Evolutionary conservation across 129 eudicot species (phyloP), one percentile per base, ranked within the genome.

Genomic region (Gnaphalium uliginosum): DNA sequence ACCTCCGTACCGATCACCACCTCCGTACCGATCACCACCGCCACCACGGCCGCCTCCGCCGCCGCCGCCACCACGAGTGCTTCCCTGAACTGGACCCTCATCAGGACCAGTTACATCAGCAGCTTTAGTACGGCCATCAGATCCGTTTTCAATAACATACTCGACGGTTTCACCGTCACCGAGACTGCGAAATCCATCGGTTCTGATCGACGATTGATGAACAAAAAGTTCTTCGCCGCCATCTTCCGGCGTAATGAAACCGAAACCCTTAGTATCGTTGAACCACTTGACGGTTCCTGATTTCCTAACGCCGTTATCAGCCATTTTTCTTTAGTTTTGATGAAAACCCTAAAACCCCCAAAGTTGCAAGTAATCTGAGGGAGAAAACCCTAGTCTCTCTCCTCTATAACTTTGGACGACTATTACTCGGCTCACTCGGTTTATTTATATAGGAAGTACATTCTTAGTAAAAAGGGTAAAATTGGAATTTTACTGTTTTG

Each of bases 221-320:
- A 90, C 97, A 51, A 93, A 92, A 9, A 92, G 87, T 81, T 89
- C 96, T 0, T 89, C 96, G 46, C 86, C 68, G 5, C 98, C 98
- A 9, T 92, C 89, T 0, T 82, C 81, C 0, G 96, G 98, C 2
- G 80, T 80, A 4, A 80, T 80, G 57, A 80, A 80, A 8, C 84
- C 84, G 26, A 80, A 80, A 1, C 84, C 84, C 70, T 80, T 80
- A 13, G 84, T 80, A 62, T 80, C 84, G n/a, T 61, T 80, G 27
- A 80, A 80, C 84, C 84, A 80, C 84, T 80, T 80, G 35, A 80
- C 84, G n/a, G 80, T 67, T 10, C 84, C 84, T 18, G 81, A 72
- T 32, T 62, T 17, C 57, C 90, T 80, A 14, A 14, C 53, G 53
- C 53, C 53, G 53, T 14, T 46, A 46, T 46, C 53, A 46, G 53